Conservation (phyloP, 345 rosid species). For the Zanthoxylum bungeanum region DNA sequence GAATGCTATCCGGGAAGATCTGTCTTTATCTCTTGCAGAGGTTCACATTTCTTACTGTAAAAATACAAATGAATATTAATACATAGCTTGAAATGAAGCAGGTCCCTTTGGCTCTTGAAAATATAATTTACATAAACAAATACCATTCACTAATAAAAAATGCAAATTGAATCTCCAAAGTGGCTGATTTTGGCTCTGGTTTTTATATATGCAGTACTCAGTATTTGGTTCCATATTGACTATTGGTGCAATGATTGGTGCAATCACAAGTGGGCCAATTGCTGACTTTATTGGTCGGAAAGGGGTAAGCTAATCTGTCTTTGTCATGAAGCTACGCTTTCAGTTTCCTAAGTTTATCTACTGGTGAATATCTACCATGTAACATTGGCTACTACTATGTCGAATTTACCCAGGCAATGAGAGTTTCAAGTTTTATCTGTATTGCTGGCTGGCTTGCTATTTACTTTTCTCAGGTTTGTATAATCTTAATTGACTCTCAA, state of each 20-base stretch:
- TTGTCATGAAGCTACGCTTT: no score
- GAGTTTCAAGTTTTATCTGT: constrained; percentile 61
- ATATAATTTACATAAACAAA: neutral
- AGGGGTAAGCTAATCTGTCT: constrained; percentile 66
- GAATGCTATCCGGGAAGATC: constrained; percentile 68
- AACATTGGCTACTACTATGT: neutral
- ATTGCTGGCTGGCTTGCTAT: constrained; percentile 84
- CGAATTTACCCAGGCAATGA: constrained; percentile 63
- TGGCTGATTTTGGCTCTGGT: constrained; percentile 6
- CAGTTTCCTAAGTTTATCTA: neutral
- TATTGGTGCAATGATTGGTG: constrained; percentile 95
- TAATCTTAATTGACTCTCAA: neutral
- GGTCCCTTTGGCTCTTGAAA: no score
- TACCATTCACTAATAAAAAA: neutral
- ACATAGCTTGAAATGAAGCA: neutral
- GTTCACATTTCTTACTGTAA: constrained; percentile 21
- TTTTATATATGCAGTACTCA: constrained; percentile 52
- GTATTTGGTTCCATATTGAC: constrained; percentile 84
- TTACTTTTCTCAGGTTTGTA: constrained; percentile 74
- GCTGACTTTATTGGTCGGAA: constrained; percentile 86
- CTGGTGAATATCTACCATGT: constrained; percentile 8
- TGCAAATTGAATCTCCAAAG: constrained; percentile 1
- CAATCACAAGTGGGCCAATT: constrained; percentile 78
- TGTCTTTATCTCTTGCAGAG: constrained; percentile 63
- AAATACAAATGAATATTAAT: no score